Base-by-base conservation (phyloP, 306 rosid genomes). In the Prunus mira region DNA sequence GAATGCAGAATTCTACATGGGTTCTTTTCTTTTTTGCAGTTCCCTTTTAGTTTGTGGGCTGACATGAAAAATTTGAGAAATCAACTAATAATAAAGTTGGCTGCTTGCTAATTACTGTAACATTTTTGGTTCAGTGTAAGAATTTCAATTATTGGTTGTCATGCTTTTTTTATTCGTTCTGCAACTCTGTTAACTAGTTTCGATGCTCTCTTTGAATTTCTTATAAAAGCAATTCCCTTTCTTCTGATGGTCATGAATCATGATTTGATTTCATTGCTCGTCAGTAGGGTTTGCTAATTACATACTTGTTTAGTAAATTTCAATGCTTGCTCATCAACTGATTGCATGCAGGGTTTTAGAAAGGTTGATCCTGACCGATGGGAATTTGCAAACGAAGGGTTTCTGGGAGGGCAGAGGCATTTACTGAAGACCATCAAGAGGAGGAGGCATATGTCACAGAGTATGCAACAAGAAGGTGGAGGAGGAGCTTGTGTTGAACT, bases 341-440 rank as follows among this genome's bases (percentile, higher is more conserved):
- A 73, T 43, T 76, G 70, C 18, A 30, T 81, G 69, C 87, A 96
- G 99, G 99, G 99, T 45, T 96, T 96, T 68, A 88, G 91, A 28
- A 96, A 96, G 81, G 83, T 96, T 71, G 99, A 96, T 86, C 93
- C 97, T 3, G 99, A 96, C 79, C 80, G 96, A 60, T 96, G 98
- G 99, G 99, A 96, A 71, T 96, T 96, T 25, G 99, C 98, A 3
- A 91, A 96, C 43, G 93, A 91, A 75, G 98, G 99, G 51, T 96
- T 96, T 78, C 82, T 96, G 25, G 93, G 91, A 25, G 99, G 98
- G 32, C 98, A 96, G 82, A 86, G 74, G 75, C 86, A 88, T 34
- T 71, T 92, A 28, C 73, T 96, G 77, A 96, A 82, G 87, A 92
- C 87, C 8, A 92, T 96, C 19, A 96, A 87, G 90, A 88, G 99